These are phyloP conservation scores for Salisapilia sapeloensis DNA, from an alignment of 352 stramenopile species.

Conservation along the genomic window DNA sequence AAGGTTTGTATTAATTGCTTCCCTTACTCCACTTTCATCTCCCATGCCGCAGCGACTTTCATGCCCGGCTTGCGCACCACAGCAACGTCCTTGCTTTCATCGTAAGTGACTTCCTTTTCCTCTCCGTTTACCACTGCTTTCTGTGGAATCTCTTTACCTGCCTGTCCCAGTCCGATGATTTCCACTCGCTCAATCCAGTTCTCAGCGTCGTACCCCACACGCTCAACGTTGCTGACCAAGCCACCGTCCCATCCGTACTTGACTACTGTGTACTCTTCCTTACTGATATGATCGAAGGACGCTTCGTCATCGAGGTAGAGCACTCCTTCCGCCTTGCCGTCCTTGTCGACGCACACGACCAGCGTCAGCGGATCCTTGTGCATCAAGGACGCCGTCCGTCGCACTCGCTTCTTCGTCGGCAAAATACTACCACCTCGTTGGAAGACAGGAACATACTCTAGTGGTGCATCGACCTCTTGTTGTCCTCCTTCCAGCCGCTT, in stretches of 20 bases:
- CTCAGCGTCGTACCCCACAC: slow-evolving; percentile 19
- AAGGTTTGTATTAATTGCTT: no score
- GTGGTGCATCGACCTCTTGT: slow-evolving; percentile 50
- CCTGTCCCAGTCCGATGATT: slow-evolving; percentile 37
- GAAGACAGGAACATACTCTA: slow-evolving; percentile 95
- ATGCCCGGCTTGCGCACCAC: slow-evolving; percentile 77
- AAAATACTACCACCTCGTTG: slow-evolving; percentile 93
- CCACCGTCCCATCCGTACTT: slow-evolving; percentile 16
- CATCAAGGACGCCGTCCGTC: slow-evolving; percentile 91
- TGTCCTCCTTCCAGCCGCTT: slow-evolving; percentile 38
- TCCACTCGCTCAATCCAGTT: slow-evolving; percentile 77
- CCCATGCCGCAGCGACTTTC: slow-evolving; percentile 47
- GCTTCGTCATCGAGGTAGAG: slow-evolving; percentile 97
- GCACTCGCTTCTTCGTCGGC: slow-evolving; percentile 90
- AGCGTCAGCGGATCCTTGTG: slow-evolving; percentile 94
- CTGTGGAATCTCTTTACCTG: slow-evolving; percentile 16
- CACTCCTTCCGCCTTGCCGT: slow-evolving; percentile 58
- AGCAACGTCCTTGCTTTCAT: slow-evolving; percentile 33
- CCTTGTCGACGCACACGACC: slow-evolving; percentile 82
- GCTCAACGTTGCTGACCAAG: slow-evolving; percentile 11
- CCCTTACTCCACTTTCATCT: slow-evolving; percentile 29
- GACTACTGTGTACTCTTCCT: slow-evolving; percentile 31
- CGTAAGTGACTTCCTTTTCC: slow-evolving; percentile 41
- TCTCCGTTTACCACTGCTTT: slow-evolving; percentile 22
- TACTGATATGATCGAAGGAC: slow-evolving; percentile 48